Percentiles rank a stretch among this genome's conserved stretches.
phyloP scores from a whole-genome alignment of 306 rosid genomes.

The Ammopiptanthus mongolicus region DNA sequence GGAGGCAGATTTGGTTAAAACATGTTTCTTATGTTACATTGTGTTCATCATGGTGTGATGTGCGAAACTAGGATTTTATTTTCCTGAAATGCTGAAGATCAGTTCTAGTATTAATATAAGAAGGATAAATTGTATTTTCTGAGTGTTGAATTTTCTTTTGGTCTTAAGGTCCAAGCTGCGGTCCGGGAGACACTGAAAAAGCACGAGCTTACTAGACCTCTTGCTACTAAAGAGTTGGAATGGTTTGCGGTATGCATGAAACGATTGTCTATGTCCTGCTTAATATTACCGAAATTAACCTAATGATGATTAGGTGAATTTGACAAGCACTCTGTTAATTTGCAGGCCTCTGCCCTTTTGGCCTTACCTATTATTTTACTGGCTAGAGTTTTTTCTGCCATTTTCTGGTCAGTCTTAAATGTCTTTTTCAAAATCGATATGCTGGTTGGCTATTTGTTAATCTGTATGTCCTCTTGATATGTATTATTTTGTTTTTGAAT shows the following conservation, averaged over 20 bases:
- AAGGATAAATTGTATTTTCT: background rate
- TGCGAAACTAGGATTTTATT: background rate
- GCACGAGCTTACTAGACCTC: conserved; percentile 75
- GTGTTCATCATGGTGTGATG: background rate
- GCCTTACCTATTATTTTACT: conserved; percentile 75
- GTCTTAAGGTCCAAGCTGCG: conserved; percentile 63
- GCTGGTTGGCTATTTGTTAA: conserved; percentile 1
- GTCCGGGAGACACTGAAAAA: conserved; percentile 62
- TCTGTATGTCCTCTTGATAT: background rate
- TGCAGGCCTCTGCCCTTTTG: conserved; percentile 94
- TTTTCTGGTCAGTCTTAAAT: conserved; percentile 56
- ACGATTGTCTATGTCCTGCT: conserved; percentile 3
- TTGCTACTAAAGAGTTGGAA: conserved; percentile 87
- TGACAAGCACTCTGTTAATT: conserved; percentile 24
- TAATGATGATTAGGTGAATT: background rate
- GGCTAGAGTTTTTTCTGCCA: conserved; percentile 57
- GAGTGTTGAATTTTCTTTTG: conserved; percentile 19
- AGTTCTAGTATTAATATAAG: background rate
- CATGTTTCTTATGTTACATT: background rate
- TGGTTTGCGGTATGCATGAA: conserved; percentile 84
- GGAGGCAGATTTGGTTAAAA: background rate
- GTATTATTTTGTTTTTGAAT: background rate
- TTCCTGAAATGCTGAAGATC: background rate
- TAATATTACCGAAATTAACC: background rate
- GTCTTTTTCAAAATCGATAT: background rate